Percentiles rank a stretch among this genome's conserved stretches.
These are phyloP conservation scores for Peniophora sp. DNA, from an alignment of 1,284 basidiomycete species.

Conservation along the genomic window DNA sequence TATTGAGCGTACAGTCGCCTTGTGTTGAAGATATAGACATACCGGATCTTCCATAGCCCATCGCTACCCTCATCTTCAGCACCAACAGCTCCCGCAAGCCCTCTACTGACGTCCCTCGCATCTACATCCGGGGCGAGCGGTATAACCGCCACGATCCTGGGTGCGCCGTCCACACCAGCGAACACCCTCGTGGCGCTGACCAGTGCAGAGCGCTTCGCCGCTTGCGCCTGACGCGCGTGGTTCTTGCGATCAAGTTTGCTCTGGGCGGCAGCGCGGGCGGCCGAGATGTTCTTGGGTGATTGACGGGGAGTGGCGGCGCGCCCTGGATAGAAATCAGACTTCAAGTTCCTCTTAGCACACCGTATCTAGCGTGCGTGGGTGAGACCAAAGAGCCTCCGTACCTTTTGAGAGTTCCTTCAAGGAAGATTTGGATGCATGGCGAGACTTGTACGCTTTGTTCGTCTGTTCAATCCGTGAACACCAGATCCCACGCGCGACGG, in stretches of 20 bases:
- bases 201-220: conserved; percentile 63
- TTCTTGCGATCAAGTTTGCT: conserved; percentile 67
- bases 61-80: conserved; percentile 45
- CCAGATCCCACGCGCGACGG: conserved; percentile 3
- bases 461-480: conserved; percentile 34
- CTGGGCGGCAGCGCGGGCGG: conserved; percentile 41
- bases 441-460: conserved; percentile 88
- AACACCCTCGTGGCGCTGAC: conserved; percentile 69
- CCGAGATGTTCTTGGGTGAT: conserved; percentile 40
- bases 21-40: conserved; percentile 17
- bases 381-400: too few species aligned
- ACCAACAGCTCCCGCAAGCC: conserved; percentile 63
- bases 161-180: conserved; percentile 70
- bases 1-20: conserved; percentile 2
- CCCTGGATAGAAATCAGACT: too few species aligned
- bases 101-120: conserved; percentile 39
- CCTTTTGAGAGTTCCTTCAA: conserved; percentile 81
- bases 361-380: background rate
- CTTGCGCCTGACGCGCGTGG: conserved; percentile 70
- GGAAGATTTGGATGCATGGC: conserved; percentile 78
- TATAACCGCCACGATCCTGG: conserved; percentile 74
- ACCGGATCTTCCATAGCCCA: conserved; percentile 66
- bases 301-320: conserved; percentile 29
- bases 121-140: conserved; percentile 69
- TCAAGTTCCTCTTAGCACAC: conserved; percentile 1